Base-by-base conservation (phyloP, 1,284 basidiomycete genomes). In the Apiotrichum domesticum region DNA sequence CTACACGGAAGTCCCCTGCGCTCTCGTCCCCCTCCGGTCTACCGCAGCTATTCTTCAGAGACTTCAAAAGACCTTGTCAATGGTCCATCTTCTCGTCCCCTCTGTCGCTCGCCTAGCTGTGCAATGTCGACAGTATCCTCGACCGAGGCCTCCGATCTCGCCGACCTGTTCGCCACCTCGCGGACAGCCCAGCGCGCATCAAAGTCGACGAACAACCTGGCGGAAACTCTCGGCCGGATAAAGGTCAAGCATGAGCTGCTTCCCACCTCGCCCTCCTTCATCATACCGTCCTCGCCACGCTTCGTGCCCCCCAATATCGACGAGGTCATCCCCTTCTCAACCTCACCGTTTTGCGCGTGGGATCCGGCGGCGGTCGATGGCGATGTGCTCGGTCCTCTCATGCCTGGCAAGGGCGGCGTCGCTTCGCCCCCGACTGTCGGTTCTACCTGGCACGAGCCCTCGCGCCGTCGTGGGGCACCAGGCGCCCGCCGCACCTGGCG, bases 281-380 rank as follows among this genome's bases (percentile, higher is more conserved):
- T 7, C 13, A 14, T 49, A 35, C 47, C 47, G 8, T 14, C 6
- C n/a, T 58, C 32, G n/a, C 15, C 44, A 33, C 46, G 40, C 32
- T 4, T 66, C 63, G 47, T 29, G 32, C 2, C 42, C 62, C 63
- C 67, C 10, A 59, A 56, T 43, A 58, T 66, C 2, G 53, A 58
- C n/a, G 63, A 69, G 41, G 61, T 69, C 0, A 48, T 70, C 9
- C 52, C 10, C 10, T 66, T 65, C 50, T 63, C 61, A 1, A 40
- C 52, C 4, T 56, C 52, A 5, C 66, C 66, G 2, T 67, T 66
- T 47, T 49, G 64, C 5, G 62, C 66, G 1, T 71, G 69, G 67
- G 63, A 65, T 45, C 35, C 49, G 10, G 53, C 46, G 2, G 47
- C 46, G 14, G 41, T 49, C 56, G 21, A 41, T 3, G 37, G n/a